A percentile compares a stretch with the other conserved stretches of the same genome.
phyloP scores from a whole-genome alignment of 305 asterid species.

The Solanum hybrid region DNA sequence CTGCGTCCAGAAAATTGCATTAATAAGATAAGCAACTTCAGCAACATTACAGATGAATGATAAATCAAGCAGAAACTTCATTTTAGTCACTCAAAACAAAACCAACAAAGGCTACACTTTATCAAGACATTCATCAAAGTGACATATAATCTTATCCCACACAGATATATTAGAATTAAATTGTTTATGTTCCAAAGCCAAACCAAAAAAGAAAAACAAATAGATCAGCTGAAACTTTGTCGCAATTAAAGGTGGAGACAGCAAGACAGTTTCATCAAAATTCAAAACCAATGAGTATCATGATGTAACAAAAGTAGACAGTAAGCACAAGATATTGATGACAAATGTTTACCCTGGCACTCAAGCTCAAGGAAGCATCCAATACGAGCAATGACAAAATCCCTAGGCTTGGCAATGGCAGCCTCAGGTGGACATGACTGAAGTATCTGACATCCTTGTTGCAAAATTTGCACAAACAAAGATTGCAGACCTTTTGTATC shows the following conservation, averaged over 20 bases:
- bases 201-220: not conserved
- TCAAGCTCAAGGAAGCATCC: constrained; percentile 99
- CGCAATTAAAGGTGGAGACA: not conserved
- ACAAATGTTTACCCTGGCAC: constrained; percentile 66
- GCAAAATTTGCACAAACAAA: constrained; percentile 85
- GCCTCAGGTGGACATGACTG: constrained; percentile 81
- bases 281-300: not conserved
- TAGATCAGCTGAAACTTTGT: not conserved
- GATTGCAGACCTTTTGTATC: constrained; percentile 99
- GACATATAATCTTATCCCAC: not conserved
- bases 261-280: not conserved
- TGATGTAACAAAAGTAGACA: not conserved
- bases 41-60: not conserved
- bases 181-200: not conserved
- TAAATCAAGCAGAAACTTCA: not conserved
- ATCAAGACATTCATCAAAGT: not conserved
- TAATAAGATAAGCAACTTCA: not conserved
- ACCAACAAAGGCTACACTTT: not conserved
- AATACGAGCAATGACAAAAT: constrained; percentile 84
- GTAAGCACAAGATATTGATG: not conserved
- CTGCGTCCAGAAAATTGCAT: constrained; percentile 35
- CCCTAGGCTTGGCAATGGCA: constrained; percentile 72
- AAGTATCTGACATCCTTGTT: constrained; percentile 97
- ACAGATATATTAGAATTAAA: not conserved
- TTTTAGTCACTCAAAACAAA: not conserved